Conservation (phyloP, 139 green algal genomes). For the Volvox reticuliferus region DNA sequence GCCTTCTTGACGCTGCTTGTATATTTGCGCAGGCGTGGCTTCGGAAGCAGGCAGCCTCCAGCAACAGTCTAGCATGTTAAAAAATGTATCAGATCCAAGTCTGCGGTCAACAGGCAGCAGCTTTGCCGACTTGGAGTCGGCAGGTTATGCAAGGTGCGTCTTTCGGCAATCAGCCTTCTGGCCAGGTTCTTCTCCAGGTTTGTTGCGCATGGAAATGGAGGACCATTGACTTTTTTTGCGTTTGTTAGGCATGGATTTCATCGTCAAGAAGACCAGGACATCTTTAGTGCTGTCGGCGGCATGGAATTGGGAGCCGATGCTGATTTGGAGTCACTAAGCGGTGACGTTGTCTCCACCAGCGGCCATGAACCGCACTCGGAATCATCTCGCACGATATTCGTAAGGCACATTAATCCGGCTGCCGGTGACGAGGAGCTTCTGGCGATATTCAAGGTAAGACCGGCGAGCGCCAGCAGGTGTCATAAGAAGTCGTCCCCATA, state of each 20-base stretch:
- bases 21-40: constrained; percentile 6
- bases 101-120: constrained; percentile 22
- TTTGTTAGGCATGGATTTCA: constrained; percentile 11
- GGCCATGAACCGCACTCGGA: constrained; percentile 31
- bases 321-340: constrained; percentile 32
- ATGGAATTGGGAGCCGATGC: constrained; percentile 54
- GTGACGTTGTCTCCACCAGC: constrained; percentile 2
- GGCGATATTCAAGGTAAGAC: constrained; percentile 47
- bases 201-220: neutral
- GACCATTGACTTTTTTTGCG: neutral
- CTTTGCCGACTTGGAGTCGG: constrained; percentile 34
- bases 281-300: constrained; percentile 62
- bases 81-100: constrained; percentile 36
- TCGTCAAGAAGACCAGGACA: constrained; percentile 58
- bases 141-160: constrained; percentile 10
- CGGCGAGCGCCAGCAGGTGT: no score
- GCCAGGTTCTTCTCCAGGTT: neutral
- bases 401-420: constrained; percentile 74
- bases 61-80: constrained; percentile 43
- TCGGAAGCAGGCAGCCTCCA: constrained; percentile 37
- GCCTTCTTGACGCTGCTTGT: neutral
- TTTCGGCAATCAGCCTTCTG: neutral
- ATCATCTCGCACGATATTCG: constrained; percentile 85
- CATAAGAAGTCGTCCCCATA: neutral
- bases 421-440: constrained; percentile 72